These are phyloP conservation scores for Jatropha multifida DNA, from an alignment of 441 rosid species.

Conservation along the genomic window DNA sequence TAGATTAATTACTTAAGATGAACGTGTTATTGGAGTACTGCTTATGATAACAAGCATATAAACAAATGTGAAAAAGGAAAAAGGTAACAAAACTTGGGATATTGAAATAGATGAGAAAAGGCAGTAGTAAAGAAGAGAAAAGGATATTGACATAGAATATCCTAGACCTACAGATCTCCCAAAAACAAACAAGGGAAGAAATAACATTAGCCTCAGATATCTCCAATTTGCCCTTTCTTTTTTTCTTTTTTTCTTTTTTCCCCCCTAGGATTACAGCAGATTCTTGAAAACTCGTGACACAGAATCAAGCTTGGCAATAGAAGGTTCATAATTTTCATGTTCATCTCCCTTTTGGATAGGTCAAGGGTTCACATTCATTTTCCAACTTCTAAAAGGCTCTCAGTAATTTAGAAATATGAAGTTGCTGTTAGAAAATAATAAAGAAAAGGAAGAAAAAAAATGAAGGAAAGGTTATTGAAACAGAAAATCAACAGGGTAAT, in stretches of 20 bases:
- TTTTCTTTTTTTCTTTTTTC: neutral
- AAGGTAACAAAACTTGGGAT: neutral
- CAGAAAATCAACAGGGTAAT: neutral
- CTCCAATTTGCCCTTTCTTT: neutral
- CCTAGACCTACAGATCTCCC: neutral
- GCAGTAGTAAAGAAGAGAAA: neutral
- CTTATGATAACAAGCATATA: neutral
- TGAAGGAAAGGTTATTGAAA: neutral
- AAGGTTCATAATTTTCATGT: neutral
- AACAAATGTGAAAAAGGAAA: neutral
- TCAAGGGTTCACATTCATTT: no score
- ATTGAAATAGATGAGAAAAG: neutral
- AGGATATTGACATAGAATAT: neutral
- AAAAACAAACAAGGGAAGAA: neutral
- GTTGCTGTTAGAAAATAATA: neutral
- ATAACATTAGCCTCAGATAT: neutral
- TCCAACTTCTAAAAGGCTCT: neutral
- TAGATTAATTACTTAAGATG: neutral
- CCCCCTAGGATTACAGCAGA: neutral
- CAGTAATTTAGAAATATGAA: neutral
- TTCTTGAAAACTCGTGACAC: neutral
- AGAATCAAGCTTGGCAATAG: neutral
- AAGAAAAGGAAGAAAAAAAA: neutral
- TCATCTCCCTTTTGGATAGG: neutral
- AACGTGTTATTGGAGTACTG: neutral